These are phyloP conservation scores for Fraxinus ornus DNA, from an alignment of 305 asterid genomes.

Conservation along the genomic window DNA sequence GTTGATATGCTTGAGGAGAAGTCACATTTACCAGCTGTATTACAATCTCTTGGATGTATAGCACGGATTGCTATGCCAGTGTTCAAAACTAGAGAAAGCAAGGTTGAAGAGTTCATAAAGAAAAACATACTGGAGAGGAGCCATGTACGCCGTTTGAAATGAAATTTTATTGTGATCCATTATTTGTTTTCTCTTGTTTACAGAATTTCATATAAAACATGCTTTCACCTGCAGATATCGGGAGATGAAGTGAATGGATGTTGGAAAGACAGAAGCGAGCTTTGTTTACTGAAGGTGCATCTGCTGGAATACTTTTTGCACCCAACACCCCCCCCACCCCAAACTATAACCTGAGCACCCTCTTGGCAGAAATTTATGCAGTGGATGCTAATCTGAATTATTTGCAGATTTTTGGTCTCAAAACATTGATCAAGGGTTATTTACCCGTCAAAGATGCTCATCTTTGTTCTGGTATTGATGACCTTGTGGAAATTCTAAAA, in stretches of 20 bases:
- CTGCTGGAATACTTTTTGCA: constrained; percentile 13
- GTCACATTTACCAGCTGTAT: constrained; percentile 86
- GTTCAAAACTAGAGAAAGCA: constrained; percentile 86
- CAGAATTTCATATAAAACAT: constrained; percentile 20
- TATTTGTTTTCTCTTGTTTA: constrained; percentile 18
- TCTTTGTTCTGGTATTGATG: constrained; percentile 86
- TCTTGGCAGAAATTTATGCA: constrained; percentile 15
- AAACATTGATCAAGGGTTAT: constrained; percentile 91
- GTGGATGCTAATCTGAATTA: constrained; percentile 17
- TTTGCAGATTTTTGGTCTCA: constrained; percentile 81
- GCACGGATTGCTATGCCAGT: constrained; percentile 97
- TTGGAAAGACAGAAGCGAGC: constrained; percentile 90
- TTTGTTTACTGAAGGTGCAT: constrained; percentile 80
- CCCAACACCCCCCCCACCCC: neutral
- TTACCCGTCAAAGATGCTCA: constrained; percentile 92
- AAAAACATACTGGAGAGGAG: constrained; percentile 66
- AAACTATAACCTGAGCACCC: constrained; percentile 3
- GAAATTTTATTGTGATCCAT: constrained; percentile 21
- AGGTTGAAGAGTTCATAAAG: constrained; percentile 76
- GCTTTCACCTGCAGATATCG: constrained; percentile 51
- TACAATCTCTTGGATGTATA: constrained; percentile 96
- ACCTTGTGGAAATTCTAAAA: constrained; percentile 61
- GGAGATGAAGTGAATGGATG: constrained; percentile 52
- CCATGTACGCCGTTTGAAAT: constrained; percentile 49
- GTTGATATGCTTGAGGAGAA: constrained; percentile 92